Percentiles rank a stretch among this genome's conserved stretches.
These are phyloP conservation scores for Diaporthe sp. DNA, from an alignment of 2,329 filamentous ascomycete species.

Conservation along the genomic window DNA sequence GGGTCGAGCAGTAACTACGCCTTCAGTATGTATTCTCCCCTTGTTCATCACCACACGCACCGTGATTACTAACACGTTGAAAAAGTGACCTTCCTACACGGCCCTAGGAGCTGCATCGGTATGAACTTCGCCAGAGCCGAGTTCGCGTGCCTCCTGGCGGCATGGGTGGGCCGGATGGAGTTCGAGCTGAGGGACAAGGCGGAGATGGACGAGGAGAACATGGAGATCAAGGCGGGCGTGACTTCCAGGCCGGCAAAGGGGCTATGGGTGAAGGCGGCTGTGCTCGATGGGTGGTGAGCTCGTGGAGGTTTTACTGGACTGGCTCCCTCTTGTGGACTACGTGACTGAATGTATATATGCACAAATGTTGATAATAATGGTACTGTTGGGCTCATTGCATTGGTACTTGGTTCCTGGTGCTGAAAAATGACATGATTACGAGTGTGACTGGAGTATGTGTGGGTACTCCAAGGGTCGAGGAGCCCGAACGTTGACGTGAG, in stretches of 20 bases:
- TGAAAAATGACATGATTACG: background rate
- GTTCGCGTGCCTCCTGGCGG: slow-evolving; percentile 84
- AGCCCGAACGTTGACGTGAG: background rate
- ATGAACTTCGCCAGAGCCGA: slow-evolving; percentile 84
- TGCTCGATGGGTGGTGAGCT: slow-evolving; percentile 73
- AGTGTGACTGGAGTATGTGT: background rate
- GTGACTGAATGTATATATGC: background rate
- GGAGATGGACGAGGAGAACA: slow-evolving; percentile 72
- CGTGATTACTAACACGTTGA: background rate
- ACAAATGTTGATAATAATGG: background rate
- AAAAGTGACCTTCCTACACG: slow-evolving; percentile 82
- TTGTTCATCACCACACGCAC: background rate
- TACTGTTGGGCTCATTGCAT: background rate
- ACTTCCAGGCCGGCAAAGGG: slow-evolving; percentile 80
- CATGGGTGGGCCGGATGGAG: slow-evolving; percentile 80
- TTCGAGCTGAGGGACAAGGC: slow-evolving; percentile 67
- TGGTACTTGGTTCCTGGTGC: background rate
- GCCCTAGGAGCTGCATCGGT: slow-evolving; percentile 87
- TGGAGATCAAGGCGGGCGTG: slow-evolving; percentile 75
- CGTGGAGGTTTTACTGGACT: background rate
- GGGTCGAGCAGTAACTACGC: slow-evolving; percentile 81
- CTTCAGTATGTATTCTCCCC: slow-evolving; percentile 49
- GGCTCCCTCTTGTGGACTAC: background rate
- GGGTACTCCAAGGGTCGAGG: background rate
- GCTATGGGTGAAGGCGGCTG: slow-evolving; percentile 73